Evolutionary conservation across 1,284 basidiomycete genomes (phyloP), one percentile per base, ranked within the genome.

Genomic region (Boletus semigastroideus): DNA sequence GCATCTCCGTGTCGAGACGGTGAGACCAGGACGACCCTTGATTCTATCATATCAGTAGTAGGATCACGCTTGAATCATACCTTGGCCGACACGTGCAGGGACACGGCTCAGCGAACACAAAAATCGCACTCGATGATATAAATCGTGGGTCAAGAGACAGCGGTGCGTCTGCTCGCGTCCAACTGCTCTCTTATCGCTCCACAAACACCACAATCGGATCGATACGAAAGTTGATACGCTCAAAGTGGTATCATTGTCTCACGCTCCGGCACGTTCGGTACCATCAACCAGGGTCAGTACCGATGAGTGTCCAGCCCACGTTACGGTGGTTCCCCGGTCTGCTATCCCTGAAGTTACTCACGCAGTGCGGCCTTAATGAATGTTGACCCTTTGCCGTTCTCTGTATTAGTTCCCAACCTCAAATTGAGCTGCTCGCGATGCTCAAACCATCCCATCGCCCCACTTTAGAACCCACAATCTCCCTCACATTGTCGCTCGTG

Each of bases 141-240:
- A 48, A 54, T 65, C 52, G 38, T 67, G 63, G 42, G 36, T 46
- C 46, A 48, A 49, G 46, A 25, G 22, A 13, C 30, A 27, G 11
- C n/a, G n/a, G n/a, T 5, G 8, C 11, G 22, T 22, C 22, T 5
- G 22, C 22, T 22, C 20, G 22, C 41, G 9, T 42, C 43, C 38
- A 25, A 42, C 31, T 10, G 39, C 38, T 13, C 16, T 60, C 58
- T 66, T 66, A 67, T 67, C 61, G 16, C 48, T 49, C 48, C 33
- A 46, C 16, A 1, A 17, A 19, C 27, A 19, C 49, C 38, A 52
- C 20, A 36, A 39, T 64, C 64, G 64, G 64, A 66, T 63, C 64
- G 61, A 63, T 66, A 46, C 64, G 64, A 60, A 16, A 7, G 10
- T 4, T n/a, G 6, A 27, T 34, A 28, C 34, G 2, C 41, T 16